Evolutionary conservation across 2,329 filamentous ascomycete genomes (phyloP).

Genomic region (Leptographium lundbergii): DNA sequence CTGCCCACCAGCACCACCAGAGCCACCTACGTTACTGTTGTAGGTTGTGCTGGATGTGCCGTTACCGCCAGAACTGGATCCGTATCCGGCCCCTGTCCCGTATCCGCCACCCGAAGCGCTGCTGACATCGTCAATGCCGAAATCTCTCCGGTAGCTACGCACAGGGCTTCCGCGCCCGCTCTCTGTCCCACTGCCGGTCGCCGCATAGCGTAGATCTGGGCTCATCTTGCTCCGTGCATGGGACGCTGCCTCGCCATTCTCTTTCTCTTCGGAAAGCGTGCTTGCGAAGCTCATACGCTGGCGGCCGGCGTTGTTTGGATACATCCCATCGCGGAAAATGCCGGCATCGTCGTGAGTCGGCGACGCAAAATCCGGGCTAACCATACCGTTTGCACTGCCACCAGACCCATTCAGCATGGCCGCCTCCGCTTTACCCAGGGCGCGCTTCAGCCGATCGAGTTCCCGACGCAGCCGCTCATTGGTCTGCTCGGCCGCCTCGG

Average conservation of each 20-base stretch:
- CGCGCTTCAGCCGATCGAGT: conserved; percentile 85
- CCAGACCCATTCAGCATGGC: conserved; percentile 12
- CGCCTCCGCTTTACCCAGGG: conserved; percentile 51
- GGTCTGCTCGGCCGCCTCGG: conserved; percentile 74
- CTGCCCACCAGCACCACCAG: conserved; percentile 29
- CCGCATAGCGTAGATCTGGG: conserved; percentile 37
- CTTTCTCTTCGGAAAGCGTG: conserved; percentile 62
- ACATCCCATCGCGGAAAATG: conserved; percentile 42
- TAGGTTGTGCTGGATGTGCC: neutral
- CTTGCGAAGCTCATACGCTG: conserved; percentile 52
- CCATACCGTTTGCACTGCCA: conserved; percentile 13
- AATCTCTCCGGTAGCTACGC: conserved; percentile 33
- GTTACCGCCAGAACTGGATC: neutral
- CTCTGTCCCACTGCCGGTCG: conserved; percentile 30
- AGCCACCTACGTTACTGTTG: conserved; percentile 7
- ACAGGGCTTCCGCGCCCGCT: conserved; percentile 49
- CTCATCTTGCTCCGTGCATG: conserved; percentile 40
- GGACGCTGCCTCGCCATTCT: conserved; percentile 43
- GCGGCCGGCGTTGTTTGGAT: conserved; percentile 18
- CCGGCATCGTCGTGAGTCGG: conserved; percentile 46
- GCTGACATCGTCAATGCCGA: conserved; percentile 10
- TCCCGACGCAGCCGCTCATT: conserved; percentile 78
- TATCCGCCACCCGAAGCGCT: conserved; percentile 8
- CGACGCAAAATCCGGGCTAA: conserved; percentile 29
- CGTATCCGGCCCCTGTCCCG: neutral